Percentiles rank a stretch among this genome's conserved stretches.
Conservation (phyloP, 352 stramenopile species). For the Plasmopara muralis region DNA sequence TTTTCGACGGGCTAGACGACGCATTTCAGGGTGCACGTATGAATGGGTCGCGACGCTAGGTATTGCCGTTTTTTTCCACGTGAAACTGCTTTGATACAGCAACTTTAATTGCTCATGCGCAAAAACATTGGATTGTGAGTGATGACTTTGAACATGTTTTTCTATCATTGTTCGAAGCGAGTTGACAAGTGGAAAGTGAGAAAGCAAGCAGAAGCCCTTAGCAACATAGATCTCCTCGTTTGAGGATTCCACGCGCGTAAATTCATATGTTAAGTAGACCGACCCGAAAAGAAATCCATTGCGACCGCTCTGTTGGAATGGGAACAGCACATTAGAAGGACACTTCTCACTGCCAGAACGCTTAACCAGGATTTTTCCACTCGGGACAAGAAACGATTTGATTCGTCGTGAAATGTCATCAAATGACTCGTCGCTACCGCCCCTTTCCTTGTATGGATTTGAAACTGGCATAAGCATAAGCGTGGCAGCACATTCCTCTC, state of each 20-base stretch:
- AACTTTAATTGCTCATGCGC: slow-evolving; percentile 36
- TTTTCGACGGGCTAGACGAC: slow-evolving; percentile 24
- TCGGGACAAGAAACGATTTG: slow-evolving; percentile 69
- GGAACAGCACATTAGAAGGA: slow-evolving; percentile 57
- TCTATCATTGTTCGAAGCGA: slow-evolving; percentile 55
- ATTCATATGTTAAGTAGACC: slow-evolving; percentile 72
- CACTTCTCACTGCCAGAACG: slow-evolving; percentile 20
- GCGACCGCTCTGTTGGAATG: slow-evolving; percentile 70
- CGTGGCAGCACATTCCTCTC: slow-evolving; percentile 29
- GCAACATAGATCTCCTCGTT: slow-evolving; percentile 48
- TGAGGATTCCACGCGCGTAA: slow-evolving; percentile 33
- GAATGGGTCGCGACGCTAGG: slow-evolving; percentile 16
- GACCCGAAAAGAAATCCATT: slow-evolving; percentile 70
- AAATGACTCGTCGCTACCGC: slow-evolving; percentile 26
- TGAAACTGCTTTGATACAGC: slow-evolving; percentile 38
- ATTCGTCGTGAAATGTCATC: slow-evolving; percentile 52
- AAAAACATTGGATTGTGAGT: slow-evolving; percentile 37
- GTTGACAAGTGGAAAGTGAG: slow-evolving; percentile 51
- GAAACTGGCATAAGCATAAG: slow-evolving; percentile 54
- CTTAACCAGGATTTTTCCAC: slow-evolving; percentile 48
- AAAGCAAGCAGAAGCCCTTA: slow-evolving; percentile 68
- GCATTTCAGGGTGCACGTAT: slow-evolving; percentile 31
- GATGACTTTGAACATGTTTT: slow-evolving; percentile 32
- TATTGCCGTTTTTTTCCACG: slow-evolving; percentile 29
- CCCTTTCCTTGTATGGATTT: slow-evolving; percentile 23